Conservation (phyloP, 2,329 filamentous ascomycete species). For the Talaromyces sp. region DNA sequence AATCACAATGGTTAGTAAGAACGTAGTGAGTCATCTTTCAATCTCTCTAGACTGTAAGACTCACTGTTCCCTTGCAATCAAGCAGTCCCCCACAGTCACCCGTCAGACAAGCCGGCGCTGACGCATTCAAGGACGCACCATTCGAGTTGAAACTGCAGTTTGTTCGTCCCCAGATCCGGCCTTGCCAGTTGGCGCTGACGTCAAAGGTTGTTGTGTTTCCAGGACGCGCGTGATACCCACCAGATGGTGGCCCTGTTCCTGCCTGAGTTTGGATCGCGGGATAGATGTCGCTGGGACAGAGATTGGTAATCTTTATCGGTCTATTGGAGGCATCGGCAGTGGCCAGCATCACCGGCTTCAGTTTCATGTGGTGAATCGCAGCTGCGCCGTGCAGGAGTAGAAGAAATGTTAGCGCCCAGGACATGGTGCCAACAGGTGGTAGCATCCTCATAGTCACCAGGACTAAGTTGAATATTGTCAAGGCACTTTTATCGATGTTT, state of each 20-base stretch:
- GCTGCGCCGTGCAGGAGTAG: background rate
- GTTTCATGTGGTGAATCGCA: slow-evolving; percentile 22
- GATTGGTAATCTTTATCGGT: slow-evolving; percentile 66
- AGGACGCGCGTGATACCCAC: slow-evolving; percentile 62
- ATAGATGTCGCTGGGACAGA: slow-evolving; percentile 67
- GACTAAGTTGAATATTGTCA: background rate
- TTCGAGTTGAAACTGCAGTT: slow-evolving; percentile 72
- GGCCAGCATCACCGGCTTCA: slow-evolving; percentile 16
- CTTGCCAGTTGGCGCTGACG: slow-evolving; percentile 72
- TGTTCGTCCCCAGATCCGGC: slow-evolving; percentile 75
- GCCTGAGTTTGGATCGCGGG: slow-evolving; percentile 70
- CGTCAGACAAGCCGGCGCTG: slow-evolving; percentile 59
- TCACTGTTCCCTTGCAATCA: slow-evolving; percentile 64
- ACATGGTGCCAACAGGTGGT: background rate
- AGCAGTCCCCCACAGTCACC: slow-evolving; percentile 71
- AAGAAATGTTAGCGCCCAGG: background rate
- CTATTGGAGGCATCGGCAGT: slow-evolving; percentile 34
- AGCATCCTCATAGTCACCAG: background rate
- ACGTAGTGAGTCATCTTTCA: background rate
- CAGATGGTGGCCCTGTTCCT: slow-evolving; percentile 61
- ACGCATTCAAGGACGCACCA: slow-evolving; percentile 47
- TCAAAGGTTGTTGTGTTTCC: slow-evolving; percentile 57
- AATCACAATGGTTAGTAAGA: slow-evolving; percentile 3
- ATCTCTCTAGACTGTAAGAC: slow-evolving; percentile 22
- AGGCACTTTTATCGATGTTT: background rate